Conservation (phyloP, 257 asterid species). For the Scutellaria baicalensis region DNA sequence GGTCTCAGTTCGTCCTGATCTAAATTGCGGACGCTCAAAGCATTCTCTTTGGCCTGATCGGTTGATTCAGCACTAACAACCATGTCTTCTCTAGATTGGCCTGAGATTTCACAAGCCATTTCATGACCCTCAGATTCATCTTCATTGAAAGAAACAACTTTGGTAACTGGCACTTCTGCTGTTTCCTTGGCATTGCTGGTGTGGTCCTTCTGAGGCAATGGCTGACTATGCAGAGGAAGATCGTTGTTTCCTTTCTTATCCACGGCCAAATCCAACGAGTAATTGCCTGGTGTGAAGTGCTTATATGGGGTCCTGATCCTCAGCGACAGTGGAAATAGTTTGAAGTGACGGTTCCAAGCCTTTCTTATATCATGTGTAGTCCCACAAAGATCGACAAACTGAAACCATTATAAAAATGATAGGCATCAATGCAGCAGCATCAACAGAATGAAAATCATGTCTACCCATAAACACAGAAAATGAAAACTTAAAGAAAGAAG, state of each 20-base stretch:
- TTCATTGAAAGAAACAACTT: constrained; percentile 13
- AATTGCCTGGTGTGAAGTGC: constrained; percentile 21
- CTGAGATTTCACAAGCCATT: constrained; percentile 8
- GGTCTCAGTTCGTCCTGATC: constrained; percentile 12
- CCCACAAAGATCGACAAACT: constrained; percentile 88
- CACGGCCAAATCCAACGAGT: constrained; percentile 14
- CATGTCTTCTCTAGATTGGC: constrained; percentile 18
- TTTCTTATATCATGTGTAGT: constrained; percentile 52
- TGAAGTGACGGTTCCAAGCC: constrained; percentile 72
- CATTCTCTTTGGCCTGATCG: constrained; percentile 4
- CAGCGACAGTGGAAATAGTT: constrained; percentile 56
- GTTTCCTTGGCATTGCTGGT: constrained; percentile 13
- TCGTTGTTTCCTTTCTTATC: constrained; percentile 9
- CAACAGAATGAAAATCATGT: not conserved
- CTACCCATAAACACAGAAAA: not conserved
- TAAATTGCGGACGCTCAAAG: not conserved
- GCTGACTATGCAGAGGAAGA: constrained; percentile 14
- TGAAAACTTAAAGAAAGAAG: not conserved
- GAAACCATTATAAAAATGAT: constrained; percentile 25
- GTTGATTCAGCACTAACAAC: constrained; percentile 7
- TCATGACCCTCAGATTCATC: constrained; percentile 25
- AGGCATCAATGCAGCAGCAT: constrained; percentile 9
- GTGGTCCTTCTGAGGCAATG: constrained; percentile 7
- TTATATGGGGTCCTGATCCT: constrained; percentile 35
- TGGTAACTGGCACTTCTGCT: not conserved